These are phyloP conservation scores for Dendrobium officinale DNA, from an alignment of 106 monocot species.

Conservation along the genomic window DNA sequence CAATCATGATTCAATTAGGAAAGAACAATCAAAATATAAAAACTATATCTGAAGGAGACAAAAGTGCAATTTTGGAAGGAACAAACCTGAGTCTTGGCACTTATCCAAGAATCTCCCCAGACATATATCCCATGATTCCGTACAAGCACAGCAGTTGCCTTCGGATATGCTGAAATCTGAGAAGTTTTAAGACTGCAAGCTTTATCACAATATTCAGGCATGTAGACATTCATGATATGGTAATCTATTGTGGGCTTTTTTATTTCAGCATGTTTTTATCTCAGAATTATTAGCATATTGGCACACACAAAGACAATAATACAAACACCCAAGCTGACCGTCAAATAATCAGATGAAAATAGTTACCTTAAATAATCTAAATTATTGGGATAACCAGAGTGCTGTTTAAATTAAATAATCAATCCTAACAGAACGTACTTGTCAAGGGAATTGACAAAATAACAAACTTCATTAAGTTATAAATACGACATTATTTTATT, in stretches of 20 bases:
- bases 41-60: neutral
- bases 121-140: slow-evolving; percentile 93
- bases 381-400: no score
- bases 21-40: neutral
- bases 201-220: neutral
- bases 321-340: neutral
- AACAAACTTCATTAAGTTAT: no score
- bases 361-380: no score
- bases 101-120: slow-evolving; percentile 98
- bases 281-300: neutral
- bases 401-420: no score
- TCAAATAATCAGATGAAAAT: no score
- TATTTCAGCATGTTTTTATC: neutral
- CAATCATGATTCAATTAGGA: neutral
- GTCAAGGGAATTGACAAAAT: no score
- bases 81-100: slow-evolving; percentile 91
- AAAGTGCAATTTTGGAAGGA: slow-evolving; percentile 3
- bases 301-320: neutral
- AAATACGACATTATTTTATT: no score
- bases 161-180: slow-evolving; percentile 88
- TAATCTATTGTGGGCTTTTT: neutral
- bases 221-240: neutral
- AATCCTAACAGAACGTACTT: no score
- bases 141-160: slow-evolving; percentile 92
- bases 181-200: neutral